A percentile compares a stretch with the other conserved stretches of the same genome.
phyloP scores from a whole-genome alignment of 2,329 filamentous ascomycete genomes.

The Paraphoma chrysanthemicola region DNA sequence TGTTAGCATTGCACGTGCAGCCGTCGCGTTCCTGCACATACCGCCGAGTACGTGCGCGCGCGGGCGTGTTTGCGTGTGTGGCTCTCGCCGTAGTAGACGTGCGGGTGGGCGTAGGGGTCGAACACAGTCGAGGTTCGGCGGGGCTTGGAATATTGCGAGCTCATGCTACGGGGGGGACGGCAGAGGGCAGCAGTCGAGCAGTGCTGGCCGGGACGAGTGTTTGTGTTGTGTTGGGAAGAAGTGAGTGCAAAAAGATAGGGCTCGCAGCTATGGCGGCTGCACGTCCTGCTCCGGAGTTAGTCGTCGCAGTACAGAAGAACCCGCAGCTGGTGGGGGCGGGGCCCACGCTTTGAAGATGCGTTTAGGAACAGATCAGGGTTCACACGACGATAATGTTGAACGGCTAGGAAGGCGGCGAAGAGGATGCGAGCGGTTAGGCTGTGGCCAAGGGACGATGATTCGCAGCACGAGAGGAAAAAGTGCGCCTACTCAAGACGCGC shows the following conservation, averaged over 20 bases:
- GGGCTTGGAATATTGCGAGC: slow-evolving; percentile 47
- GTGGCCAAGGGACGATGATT: slow-evolving; percentile 3
- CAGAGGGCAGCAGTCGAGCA: slow-evolving; percentile 18
- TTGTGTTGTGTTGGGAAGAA: slow-evolving; percentile 7
- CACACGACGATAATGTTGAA: slow-evolving; percentile 18
- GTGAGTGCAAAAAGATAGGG: slow-evolving; percentile 21
- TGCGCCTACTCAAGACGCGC: neutral
- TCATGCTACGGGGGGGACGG: slow-evolving; percentile 45
- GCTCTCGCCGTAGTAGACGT: slow-evolving; percentile 66
- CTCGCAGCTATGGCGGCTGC: slow-evolving; percentile 1
- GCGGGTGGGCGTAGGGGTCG: slow-evolving; percentile 65
- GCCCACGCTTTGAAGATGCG: slow-evolving; percentile 23
- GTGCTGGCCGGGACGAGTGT: slow-evolving; percentile 1
- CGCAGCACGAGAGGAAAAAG: slow-evolving; percentile 1
- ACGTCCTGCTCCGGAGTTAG: slow-evolving; percentile 13
- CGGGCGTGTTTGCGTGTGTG: slow-evolving; percentile 55
- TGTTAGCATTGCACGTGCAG: slow-evolving; percentile 15
- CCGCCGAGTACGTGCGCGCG: slow-evolving; percentile 62
- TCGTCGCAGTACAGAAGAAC: neutral
- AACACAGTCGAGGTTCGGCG: slow-evolving; percentile 51
- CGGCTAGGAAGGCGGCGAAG: slow-evolving; percentile 13
- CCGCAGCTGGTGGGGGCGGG: slow-evolving; percentile 18
- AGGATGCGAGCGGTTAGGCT: slow-evolving; percentile 1
- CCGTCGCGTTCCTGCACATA: slow-evolving; percentile 43
- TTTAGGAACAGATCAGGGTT: slow-evolving; percentile 13